Percentiles rank a stretch among this genome's conserved stretches.
Conservation (phyloP, 1,139 yeast genomes). For the Lodderomyces beijingensis region DNA sequence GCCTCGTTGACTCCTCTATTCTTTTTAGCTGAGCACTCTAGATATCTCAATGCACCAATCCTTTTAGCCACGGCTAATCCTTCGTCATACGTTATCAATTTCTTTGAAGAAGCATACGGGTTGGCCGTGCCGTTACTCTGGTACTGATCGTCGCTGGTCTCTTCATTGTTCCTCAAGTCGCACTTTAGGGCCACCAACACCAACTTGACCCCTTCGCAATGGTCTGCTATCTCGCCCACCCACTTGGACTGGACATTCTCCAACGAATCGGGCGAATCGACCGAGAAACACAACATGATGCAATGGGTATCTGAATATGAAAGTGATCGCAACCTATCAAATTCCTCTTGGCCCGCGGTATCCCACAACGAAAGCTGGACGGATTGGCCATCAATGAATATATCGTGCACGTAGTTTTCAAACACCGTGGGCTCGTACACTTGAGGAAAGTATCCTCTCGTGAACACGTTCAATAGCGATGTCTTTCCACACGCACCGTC, state of each 20-base stretch:
- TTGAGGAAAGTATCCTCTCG: slow-evolving; percentile 96
- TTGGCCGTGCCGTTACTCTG: slow-evolving; percentile 21
- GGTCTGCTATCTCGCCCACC: slow-evolving; percentile 96
- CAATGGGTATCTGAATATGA: slow-evolving; percentile 95
- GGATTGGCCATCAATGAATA: slow-evolving; percentile 90
- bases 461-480: slow-evolving; percentile 79
- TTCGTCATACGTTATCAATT: slow-evolving; percentile 48
- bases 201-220: slow-evolving; percentile 93
- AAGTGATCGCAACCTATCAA: slow-evolving; percentile 42
- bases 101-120: slow-evolving; percentile 34
- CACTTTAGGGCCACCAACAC: slow-evolving; percentile 93
- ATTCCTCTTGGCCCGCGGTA: slow-evolving; percentile 98
- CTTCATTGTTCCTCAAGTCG: slow-evolving; percentile 65
- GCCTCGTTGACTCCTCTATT: slow-evolving; percentile 96
- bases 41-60: slow-evolving; percentile 77
- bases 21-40: slow-evolving; percentile 91
- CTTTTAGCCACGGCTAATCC: slow-evolving; percentile 64
- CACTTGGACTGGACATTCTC: slow-evolving; percentile 92
- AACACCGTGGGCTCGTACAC: slow-evolving; percentile 98
- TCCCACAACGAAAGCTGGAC: slow-evolving; percentile 95
- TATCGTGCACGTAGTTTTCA: slow-evolving; percentile 96
- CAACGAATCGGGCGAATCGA: slow-evolving; percentile 89
- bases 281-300: slow-evolving; percentile 92
- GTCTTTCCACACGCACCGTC: slow-evolving; percentile 80
- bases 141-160: slow-evolving; percentile 17